Base-by-base conservation (phyloP, 257 asterid species). In the Nicotiana undulata region DNA sequence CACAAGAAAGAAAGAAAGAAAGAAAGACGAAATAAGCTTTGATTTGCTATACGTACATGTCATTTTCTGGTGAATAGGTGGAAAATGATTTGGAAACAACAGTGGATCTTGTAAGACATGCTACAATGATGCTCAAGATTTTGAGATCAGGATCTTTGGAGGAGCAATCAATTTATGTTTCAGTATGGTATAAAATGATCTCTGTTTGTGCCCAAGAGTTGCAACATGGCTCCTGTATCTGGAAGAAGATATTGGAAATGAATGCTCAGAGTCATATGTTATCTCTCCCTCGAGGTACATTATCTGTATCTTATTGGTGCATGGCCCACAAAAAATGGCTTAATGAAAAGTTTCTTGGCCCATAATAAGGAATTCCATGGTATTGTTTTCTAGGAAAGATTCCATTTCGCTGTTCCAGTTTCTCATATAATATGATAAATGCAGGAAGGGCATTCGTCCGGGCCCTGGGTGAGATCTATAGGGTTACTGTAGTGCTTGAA, bases 381-480 rank as follows among this genome's bases (percentile, higher is more conserved):
- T 2, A 65, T 65, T 65, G 75, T 65, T 65, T 65, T 22, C 51
- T 65, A 32, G 51, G 61, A 10, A 49, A 24, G 44, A 49, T 22
- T 74, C 11, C 16, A 49, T 64, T 17, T 80, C 77, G 24, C 44
- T 65, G 77, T 52, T 67, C 34, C 12, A 3, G 72, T 56, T 4
- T 44, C 44, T 84, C 63, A 55, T 40, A 22, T 76, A 67, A 49
- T 74, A 65, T 63, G 58, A 75, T 86, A 82, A 80, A 78, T 24
- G 84, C 93, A 93, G 98, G 96, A 76, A 89, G 82, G 85, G 81
- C 68, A 64, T 92, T 88, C 84, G 64, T 93, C 75, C 80, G 83
- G 52, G 92, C 92, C 81, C 90, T 93, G 31, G 96, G 92, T 76
- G 96, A 92, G 91, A 89, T 93, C 81, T 93, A 93, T 86, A 89